A percentile compares a stretch with the other conserved stretches of the same genome.
phyloP scores from a whole-genome alignment of 768 basidiomycete species.

The Mycena vulgaris region DNA sequence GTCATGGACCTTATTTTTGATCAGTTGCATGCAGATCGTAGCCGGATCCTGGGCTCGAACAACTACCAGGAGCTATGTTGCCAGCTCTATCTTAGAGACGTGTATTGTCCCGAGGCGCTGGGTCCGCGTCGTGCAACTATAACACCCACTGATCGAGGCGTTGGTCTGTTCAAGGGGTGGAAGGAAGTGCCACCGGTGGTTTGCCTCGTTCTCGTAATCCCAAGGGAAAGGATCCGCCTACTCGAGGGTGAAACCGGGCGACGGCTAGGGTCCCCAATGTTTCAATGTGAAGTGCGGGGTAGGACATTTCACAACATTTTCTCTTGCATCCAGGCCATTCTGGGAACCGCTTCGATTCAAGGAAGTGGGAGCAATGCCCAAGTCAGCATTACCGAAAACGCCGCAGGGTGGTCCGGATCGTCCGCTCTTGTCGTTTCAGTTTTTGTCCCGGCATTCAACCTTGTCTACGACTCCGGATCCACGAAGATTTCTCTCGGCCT shows the following conservation, averaged over 20 bases:
- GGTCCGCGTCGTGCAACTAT: slow-evolving; percentile 3
- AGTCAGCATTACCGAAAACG: slow-evolving; percentile 44
- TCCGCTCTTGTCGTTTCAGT: slow-evolving; percentile 48
- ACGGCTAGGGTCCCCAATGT: slow-evolving; percentile 43
- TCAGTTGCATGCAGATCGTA: slow-evolving; percentile 40
- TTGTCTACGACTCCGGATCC: slow-evolving; percentile 37
- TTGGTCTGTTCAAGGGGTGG: slow-evolving; percentile 51
- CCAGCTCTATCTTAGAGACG: slow-evolving; percentile 51
- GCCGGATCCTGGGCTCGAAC: slow-evolving; percentile 47
- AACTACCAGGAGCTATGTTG: slow-evolving; percentile 58
- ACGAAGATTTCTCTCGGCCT: slow-evolving; percentile 41
- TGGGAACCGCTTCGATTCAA: slow-evolving; percentile 38
- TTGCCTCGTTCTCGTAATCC: slow-evolving; percentile 54
- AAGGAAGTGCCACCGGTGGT: slow-evolving; percentile 54
- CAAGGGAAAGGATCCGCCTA: slow-evolving; percentile 46
- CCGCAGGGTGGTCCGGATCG: slow-evolving; percentile 41
- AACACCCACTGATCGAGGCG: not conserved
- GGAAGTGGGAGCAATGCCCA: slow-evolving; percentile 37
- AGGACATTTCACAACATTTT: slow-evolving; percentile 43
- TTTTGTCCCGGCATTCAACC: slow-evolving; percentile 44
- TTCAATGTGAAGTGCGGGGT: slow-evolving; percentile 44
- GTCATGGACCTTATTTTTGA: slow-evolving; percentile 50
- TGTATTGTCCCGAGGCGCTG: slow-evolving; percentile 36
- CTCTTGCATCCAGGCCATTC: slow-evolving; percentile 43
- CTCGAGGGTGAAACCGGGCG: slow-evolving; percentile 43